Base-by-base conservation (phyloP, 2,329 filamentous ascomycete species). In the Fusarium chlamydosporum region DNA sequence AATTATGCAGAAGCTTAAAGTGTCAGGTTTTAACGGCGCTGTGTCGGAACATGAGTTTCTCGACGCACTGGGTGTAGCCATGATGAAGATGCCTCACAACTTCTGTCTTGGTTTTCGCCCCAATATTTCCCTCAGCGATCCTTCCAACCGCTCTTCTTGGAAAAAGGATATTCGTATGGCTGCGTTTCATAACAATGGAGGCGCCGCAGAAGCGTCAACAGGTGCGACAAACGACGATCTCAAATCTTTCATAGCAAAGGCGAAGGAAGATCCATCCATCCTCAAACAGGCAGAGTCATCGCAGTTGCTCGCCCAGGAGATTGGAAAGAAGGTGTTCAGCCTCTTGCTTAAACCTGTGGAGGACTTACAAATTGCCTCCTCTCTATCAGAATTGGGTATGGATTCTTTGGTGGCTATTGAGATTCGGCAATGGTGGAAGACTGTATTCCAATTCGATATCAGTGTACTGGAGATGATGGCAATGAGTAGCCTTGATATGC, bases 391-490 rank as follows among this genome's bases (percentile, higher is more conserved):
- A 15, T n/a, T 58, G 12, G 56, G 40, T 9, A 58, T 58, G 56
- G 56, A 56, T 16, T 56, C 56, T 7, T 15, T 58, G 26, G 56
- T 56, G 6, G 56, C 56, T 4, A 58, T 58, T 3, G 56, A 58
- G 4, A 50, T 58, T 4, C 20, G 56, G 2, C 56, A 58, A 4
- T 58, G 56, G 56, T 58, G 56, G 56, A 58, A 58, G 4, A 56
- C 40, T 2, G 20, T 45, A n/a, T 58, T 58, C 12, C 56, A 58
- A 12, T 58, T 58, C 20, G 56, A 58, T 2, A 45, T 56, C 9
- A 56, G 56, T 13, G 50, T 58, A 2, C 33, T 58, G n/a, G 50
- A 58, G 26, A 58, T 58, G 56, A 58, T 58, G 50, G 50, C 33
- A 6, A 58, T 58, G 56, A 33, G 56, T 2, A 56, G 40, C 6